phyloP scores from a whole-genome alignment of 495 filamentous ascomycete species.

The Glutinoglossum americanum region DNA sequence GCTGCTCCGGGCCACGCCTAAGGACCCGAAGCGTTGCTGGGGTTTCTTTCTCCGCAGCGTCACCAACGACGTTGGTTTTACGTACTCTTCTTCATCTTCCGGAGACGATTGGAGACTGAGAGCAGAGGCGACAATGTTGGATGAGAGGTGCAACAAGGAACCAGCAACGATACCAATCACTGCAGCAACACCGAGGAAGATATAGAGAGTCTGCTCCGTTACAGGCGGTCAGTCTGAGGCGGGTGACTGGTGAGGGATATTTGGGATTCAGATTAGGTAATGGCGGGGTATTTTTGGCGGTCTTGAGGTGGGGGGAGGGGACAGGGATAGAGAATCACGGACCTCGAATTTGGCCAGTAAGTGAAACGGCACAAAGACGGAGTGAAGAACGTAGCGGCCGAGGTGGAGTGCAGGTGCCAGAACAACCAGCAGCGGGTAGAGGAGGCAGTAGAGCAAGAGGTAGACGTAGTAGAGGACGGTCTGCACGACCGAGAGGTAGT shows the following conservation, averaged over 20 bases:
- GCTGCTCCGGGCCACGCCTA: background rate
- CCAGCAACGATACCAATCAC: slow-evolving; percentile 34
- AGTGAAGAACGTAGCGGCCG: slow-evolving; percentile 16
- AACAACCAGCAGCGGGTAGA: slow-evolving; percentile 12
- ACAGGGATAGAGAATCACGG: slow-evolving; percentile 8
- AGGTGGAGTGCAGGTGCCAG: slow-evolving; percentile 27
- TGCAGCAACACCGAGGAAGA: slow-evolving; percentile 37
- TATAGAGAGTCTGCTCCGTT: slow-evolving; percentile 34
- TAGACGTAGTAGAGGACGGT: slow-evolving; percentile 17
- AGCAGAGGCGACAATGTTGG: slow-evolving; percentile 18
- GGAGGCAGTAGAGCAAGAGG: background rate
- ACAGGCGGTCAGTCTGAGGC: slow-evolving; percentile 10
- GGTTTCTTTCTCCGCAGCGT: background rate
- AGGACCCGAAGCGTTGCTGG: background rate
- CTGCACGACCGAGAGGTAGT: slow-evolving; percentile 10
- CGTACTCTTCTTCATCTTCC: slow-evolving; percentile 1
- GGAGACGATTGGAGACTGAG: slow-evolving; percentile 12
- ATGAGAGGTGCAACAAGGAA: slow-evolving; percentile 24
- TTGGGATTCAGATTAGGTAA: background rate
- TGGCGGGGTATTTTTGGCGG: background rate
- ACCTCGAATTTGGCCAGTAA: slow-evolving; percentile 44
- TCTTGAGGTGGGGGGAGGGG: no score
- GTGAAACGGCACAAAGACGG: slow-evolving; percentile 20
- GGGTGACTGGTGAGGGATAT: slow-evolving; percentile 1
- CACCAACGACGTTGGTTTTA: background rate